These are phyloP conservation scores for Emergomyces orientalis DNA, from an alignment of 2,329 filamentous ascomycete species.

Conservation along the genomic window DNA sequence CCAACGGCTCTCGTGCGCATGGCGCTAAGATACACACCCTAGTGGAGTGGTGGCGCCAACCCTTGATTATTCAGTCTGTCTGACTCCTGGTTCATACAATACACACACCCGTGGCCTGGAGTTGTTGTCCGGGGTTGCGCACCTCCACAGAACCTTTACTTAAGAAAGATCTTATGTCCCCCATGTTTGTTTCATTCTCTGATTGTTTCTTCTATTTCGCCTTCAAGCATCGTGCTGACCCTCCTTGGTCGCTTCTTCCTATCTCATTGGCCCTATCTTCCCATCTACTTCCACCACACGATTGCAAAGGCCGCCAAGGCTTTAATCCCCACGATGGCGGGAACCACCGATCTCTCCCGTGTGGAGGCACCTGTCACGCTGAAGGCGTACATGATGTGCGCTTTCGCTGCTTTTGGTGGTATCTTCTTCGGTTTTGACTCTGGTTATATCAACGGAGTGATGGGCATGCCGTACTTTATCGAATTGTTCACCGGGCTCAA, in stretches of 20 bases:
- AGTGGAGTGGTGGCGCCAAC: neutral
- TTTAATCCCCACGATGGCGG: conserved; percentile 17
- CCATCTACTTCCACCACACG: neutral
- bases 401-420: conserved; percentile 52
- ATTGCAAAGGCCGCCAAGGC: neutral
- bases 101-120: neutral
- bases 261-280: neutral
- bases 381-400: conserved; percentile 53
- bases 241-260: neutral
- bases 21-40: neutral
- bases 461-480: conserved; percentile 44
- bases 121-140: neutral
- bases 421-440: conserved; percentile 54
- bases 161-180: neutral
- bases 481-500: conserved; percentile 18
- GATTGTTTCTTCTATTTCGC: neutral
- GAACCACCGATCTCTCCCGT: conserved; percentile 43
- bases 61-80: neutral
- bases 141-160: neutral
- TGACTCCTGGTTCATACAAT: neutral
- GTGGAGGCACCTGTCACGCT: conserved; percentile 51
- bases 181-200: neutral
- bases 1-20: neutral
- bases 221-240: neutral
- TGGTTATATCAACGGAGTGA: conserved; percentile 46